Conservation (phyloP, 768 basidiomycete genomes). For the Coprinopsis cinerea region DNA sequence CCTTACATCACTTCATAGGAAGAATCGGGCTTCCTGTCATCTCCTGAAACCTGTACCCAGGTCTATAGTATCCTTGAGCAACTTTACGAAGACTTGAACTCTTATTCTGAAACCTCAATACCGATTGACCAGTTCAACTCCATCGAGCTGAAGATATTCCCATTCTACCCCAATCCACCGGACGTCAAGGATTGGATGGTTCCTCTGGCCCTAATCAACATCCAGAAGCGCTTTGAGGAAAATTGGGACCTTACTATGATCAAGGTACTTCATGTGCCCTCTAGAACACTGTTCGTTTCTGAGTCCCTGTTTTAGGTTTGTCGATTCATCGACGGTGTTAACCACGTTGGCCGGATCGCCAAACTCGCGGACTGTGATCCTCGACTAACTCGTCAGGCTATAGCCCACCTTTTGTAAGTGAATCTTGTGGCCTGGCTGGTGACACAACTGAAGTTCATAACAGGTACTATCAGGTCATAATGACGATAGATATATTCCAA, state of each 20-base stretch:
- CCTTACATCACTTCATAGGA: constrained; percentile 41
- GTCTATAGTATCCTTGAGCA: constrained; percentile 89
- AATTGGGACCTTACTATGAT: constrained; percentile 97
- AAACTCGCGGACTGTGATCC: constrained; percentile 87
- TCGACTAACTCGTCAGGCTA: constrained; percentile 74
- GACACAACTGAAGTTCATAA: constrained; percentile 2
- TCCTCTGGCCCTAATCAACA: constrained; percentile 81
- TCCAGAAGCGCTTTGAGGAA: constrained; percentile 73
- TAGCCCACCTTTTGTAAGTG: constrained; percentile 88
- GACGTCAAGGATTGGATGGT: constrained; percentile 93
- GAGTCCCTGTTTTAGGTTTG: constrained; percentile 49
- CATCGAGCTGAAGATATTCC: constrained; percentile 93
- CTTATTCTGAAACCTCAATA: constrained; percentile 94
- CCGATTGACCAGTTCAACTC: constrained; percentile 88
- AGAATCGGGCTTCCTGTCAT: constrained; percentile 86
- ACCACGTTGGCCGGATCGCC: constrained; percentile 88
- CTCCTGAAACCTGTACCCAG: constrained; percentile 54
- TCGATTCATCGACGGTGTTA: constrained; percentile 81
- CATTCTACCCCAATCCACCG: constrained; percentile 93
- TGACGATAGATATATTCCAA: constrained; percentile 97
- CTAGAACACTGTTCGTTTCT: neutral
- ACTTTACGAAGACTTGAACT: constrained; percentile 94
- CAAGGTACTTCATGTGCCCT: constrained; percentile 44
- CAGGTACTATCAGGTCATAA: constrained; percentile 94
- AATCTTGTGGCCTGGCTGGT: neutral